phyloP scores from a whole-genome alignment of 345 rosid genomes.

The Pugionium cornutum region DNA sequence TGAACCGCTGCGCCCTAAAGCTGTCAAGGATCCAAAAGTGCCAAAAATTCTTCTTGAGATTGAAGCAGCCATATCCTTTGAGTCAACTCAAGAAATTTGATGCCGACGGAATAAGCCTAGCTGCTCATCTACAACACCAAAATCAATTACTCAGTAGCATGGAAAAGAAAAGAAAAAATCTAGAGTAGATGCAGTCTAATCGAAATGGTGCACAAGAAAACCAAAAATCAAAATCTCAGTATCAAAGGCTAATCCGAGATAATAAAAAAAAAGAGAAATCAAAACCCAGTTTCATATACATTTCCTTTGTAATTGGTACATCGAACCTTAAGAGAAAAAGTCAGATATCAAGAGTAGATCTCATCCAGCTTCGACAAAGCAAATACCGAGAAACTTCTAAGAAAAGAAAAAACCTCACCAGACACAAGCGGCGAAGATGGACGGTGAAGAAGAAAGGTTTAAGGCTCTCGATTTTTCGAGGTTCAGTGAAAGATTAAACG shows the following conservation, averaged over 20 bases:
- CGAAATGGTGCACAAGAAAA: not conserved
- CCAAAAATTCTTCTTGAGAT: constrained; percentile 44
- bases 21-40: constrained; percentile 42
- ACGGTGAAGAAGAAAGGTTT: constrained; percentile 20
- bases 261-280: not conserved
- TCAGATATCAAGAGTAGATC: not conserved
- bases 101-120: not conserved
- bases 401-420: constrained; percentile 18
- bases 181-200: not conserved
- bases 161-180: not conserved
- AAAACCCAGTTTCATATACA: constrained; percentile 1
- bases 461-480: not conserved
- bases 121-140: constrained; percentile 33
- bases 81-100: not conserved
- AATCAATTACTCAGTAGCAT: not conserved
- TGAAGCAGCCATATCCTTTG: constrained; percentile 48
- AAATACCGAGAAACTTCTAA: not conserved
- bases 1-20: constrained; percentile 24
- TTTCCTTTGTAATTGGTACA: not conserved
- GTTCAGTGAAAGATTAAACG: not conserved
- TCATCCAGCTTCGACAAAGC: not conserved
- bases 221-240: not conserved
- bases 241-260: constrained; percentile 2
- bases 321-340: not conserved
- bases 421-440: constrained; percentile 22